Conservation (phyloP, 228 moss, liverwort and hornwort species). For the Sphagnum magellanicum region DNA sequence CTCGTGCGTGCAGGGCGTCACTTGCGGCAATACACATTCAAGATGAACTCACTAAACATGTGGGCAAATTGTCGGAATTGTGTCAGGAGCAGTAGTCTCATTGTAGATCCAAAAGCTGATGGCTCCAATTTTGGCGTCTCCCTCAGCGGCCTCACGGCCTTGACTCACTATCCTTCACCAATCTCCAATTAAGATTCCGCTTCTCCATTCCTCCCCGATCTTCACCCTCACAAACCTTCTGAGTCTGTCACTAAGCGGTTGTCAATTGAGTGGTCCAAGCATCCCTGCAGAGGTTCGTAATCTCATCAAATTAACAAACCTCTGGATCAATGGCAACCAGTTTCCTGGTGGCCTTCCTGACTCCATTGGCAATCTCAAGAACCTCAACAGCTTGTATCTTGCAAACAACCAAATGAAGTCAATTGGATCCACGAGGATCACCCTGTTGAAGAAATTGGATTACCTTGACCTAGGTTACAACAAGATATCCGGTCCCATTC, state of each 20-base stretch:
- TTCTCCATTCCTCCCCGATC: slow-evolving; percentile 8
- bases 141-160: slow-evolving; percentile 14
- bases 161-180: slow-evolving; percentile 7
- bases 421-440: slow-evolving; percentile 18
- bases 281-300: slow-evolving; percentile 17
- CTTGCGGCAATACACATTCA: too few relatives aligned
- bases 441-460: slow-evolving; percentile 17
- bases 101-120: too few relatives aligned
- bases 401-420: slow-evolving; percentile 11
- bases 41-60: too few relatives aligned
- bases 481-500: slow-evolving; percentile 12
- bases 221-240: slow-evolving; percentile 9
- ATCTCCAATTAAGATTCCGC: slow-evolving; percentile 9
- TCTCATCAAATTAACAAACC: background rate
- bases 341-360: slow-evolving; percentile 24
- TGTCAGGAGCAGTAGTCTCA: too few relatives aligned
- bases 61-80: too few relatives aligned
- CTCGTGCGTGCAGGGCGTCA: too few relatives aligned
- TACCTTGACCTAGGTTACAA: slow-evolving; percentile 6
- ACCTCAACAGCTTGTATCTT: slow-evolving; percentile 4
- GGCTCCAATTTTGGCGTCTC: background rate
- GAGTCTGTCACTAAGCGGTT: slow-evolving; percentile 3
- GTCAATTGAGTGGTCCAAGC: slow-evolving; percentile 9
- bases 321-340: slow-evolving; percentile 17
- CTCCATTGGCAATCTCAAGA: slow-evolving; percentile 12